phyloP scores from a whole-genome alignment of 441 rosid species.

The Erysimum cheiri region DNA sequence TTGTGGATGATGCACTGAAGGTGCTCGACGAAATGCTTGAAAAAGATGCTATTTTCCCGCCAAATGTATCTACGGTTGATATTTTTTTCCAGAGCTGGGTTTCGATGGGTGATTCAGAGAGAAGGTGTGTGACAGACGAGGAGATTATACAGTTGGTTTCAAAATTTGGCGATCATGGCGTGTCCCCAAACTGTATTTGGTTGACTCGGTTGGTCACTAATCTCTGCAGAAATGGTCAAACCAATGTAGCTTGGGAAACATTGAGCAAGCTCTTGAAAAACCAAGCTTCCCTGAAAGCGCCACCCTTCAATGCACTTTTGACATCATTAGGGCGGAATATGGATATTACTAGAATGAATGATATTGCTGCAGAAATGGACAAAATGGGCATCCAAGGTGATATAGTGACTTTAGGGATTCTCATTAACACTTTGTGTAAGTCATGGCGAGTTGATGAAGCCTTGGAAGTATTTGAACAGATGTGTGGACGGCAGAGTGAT shows the following conservation, averaged over 20 bases:
- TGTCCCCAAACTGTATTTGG: slow-evolving; percentile 52
- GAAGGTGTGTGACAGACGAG: slow-evolving; percentile 41
- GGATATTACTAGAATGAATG: slow-evolving; percentile 58
- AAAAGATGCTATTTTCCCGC: slow-evolving; percentile 40
- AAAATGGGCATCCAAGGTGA: slow-evolving; percentile 50
- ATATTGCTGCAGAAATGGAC: slow-evolving; percentile 58
- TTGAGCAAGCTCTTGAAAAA: slow-evolving; percentile 49
- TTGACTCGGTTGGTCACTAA: slow-evolving; percentile 47
- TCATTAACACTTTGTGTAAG: slow-evolving; percentile 64
- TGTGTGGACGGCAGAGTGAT: slow-evolving; percentile 43
- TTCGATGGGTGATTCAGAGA: slow-evolving; percentile 24
- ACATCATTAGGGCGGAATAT: slow-evolving; percentile 53
- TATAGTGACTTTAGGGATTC: slow-evolving; percentile 61
- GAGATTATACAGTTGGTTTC: slow-evolving; percentile 47
- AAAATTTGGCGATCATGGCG: slow-evolving; percentile 46
- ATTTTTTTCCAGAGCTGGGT: slow-evolving; percentile 48
- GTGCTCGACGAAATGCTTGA: slow-evolving; percentile 82
- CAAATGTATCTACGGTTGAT: slow-evolving; percentile 50
- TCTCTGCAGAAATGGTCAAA: slow-evolving; percentile 50
- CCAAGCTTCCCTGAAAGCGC: slow-evolving; percentile 47
- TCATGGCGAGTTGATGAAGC: slow-evolving; percentile 59
- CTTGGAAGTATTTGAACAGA: slow-evolving; percentile 54
- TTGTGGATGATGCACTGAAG: slow-evolving; percentile 56
- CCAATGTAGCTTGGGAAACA: slow-evolving; percentile 51
- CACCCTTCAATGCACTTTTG: slow-evolving; percentile 63